These are phyloP conservation scores for Auriscalpium vulgare DNA, from an alignment of 768 basidiomycete species.

Conservation along the genomic window DNA sequence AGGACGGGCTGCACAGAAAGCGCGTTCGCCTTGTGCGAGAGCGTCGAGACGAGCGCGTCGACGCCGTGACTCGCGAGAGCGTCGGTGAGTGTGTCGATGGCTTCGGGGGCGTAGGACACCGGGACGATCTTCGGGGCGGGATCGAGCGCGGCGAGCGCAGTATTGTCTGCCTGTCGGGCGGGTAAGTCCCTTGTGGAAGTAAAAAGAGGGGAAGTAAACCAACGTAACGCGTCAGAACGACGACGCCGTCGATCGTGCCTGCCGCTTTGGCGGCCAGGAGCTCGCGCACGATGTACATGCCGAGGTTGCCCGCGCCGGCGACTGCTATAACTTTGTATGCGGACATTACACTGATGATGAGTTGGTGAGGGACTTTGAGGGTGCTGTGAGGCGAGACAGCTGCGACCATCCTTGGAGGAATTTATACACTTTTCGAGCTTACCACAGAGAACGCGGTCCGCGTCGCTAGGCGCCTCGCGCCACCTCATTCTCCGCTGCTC, in stretches of 20 bases:
- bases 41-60: slow-evolving; percentile 12
- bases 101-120: slow-evolving; percentile 10
- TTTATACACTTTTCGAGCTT: too few relatives aligned
- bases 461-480: too few relatives aligned
- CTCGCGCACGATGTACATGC: slow-evolving; percentile 9
- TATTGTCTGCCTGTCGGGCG: neutral
- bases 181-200: neutral
- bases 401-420: too few relatives aligned
- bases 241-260: slow-evolving; percentile 4
- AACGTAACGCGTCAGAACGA: slow-evolving; percentile 9
- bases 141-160: neutral
- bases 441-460: too few relatives aligned
- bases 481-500: too few relatives aligned
- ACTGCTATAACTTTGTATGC: slow-evolving; percentile 10
- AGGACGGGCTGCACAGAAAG: slow-evolving; percentile 12
- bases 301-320: slow-evolving; percentile 6
- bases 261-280: slow-evolving; percentile 4
- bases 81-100: neutral
- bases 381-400: too few relatives aligned
- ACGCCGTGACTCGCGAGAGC: slow-evolving; percentile 3
- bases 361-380: too few relatives aligned
- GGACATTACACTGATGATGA: slow-evolving; percentile 1
- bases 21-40: neutral
- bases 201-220: neutral
- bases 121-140: slow-evolving; percentile 1